phyloP scores from a whole-genome alignment of 768 basidiomycete species.

The Pisolithus albus region DNA sequence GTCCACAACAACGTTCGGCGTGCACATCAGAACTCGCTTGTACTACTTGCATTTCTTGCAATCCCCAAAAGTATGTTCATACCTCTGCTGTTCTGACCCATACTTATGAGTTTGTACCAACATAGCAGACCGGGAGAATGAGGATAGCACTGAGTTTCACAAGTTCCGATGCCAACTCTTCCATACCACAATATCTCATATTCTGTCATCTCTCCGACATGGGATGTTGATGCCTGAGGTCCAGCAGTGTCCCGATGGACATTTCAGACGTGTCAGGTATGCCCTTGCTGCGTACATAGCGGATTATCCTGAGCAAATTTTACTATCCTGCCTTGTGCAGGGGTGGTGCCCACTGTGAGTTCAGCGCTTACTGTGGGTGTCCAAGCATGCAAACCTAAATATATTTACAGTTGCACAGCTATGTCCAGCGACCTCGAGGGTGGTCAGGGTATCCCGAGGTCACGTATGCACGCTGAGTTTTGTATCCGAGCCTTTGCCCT shows the following conservation, averaged over 20 bases:
- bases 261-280: slow-evolving; percentile 25
- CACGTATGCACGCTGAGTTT: background rate
- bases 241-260: slow-evolving; percentile 24
- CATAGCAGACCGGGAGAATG: too few relatives aligned
- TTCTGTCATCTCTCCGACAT: slow-evolving; percentile 17
- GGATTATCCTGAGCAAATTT: slow-evolving; percentile 35
- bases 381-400: background rate
- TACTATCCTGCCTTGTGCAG: slow-evolving; percentile 28
- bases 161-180: slow-evolving; percentile 21
- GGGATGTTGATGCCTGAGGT: slow-evolving; percentile 25
- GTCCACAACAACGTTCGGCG: slow-evolving; percentile 3
- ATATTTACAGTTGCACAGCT: background rate
- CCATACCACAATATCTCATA: slow-evolving; percentile 22
- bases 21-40: slow-evolving; percentile 4
- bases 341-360: slow-evolving; percentile 9
- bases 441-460: background rate
- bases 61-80: too few relatives aligned
- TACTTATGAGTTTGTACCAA: background rate
- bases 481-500: background rate
- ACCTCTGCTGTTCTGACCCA: too few relatives aligned
- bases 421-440: background rate
- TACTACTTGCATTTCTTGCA: slow-evolving; percentile 16
- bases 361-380: too few relatives aligned
- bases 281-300: slow-evolving; percentile 33
- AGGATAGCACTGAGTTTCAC: slow-evolving; percentile 8